A percentile compares a stretch with the other conserved stretches of the same genome.
Conservation (phyloP, 2,329 filamentous ascomycete species). For the Ascocoryne sarcoides region DNA sequence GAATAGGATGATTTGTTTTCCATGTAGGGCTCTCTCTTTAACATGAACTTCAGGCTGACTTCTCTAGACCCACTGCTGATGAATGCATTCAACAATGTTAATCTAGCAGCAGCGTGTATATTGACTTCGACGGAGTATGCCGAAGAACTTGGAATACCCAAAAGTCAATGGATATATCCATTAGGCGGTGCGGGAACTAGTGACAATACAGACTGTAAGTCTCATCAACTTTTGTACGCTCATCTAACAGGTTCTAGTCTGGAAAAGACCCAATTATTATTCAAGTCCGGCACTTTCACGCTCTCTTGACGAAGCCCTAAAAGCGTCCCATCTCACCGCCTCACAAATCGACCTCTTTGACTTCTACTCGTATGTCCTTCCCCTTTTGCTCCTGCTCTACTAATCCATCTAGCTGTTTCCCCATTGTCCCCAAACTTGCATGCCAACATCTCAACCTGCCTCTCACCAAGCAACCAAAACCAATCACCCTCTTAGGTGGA, state of each 20-base stretch:
- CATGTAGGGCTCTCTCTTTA: slow-evolving; percentile 39
- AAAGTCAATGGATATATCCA: slow-evolving; percentile 53
- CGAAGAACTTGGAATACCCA: slow-evolving; percentile 42
- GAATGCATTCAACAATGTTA: slow-evolving; percentile 65
- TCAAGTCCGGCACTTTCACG: slow-evolving; percentile 48
- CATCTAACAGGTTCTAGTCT: slow-evolving; percentile 38
- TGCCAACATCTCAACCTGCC: slow-evolving; percentile 49
- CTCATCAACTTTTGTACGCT: background rate
- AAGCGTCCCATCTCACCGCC: slow-evolving; percentile 36
- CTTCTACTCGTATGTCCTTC: slow-evolving; percentile 49
- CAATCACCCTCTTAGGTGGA: slow-evolving; percentile 54
- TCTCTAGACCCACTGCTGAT: slow-evolving; percentile 53
- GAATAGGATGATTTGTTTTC: slow-evolving; percentile 61
- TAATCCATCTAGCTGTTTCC: slow-evolving; percentile 48
- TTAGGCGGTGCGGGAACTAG: slow-evolving; percentile 54
- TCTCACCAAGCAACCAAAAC: slow-evolving; percentile 36
- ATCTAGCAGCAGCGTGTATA: slow-evolving; percentile 51
- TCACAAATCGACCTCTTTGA: slow-evolving; percentile 52
- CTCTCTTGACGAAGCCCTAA: slow-evolving; percentile 46
- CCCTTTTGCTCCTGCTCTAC: background rate
- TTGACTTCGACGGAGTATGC: slow-evolving; percentile 50
- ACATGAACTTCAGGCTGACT: slow-evolving; percentile 9
- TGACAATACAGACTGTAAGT: slow-evolving; percentile 46
- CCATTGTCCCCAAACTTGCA: slow-evolving; percentile 60
- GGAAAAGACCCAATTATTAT: slow-evolving; percentile 50